Percentiles rank a stretch among this genome's conserved stretches.
phyloP scores from a whole-genome alignment of 495 filamentous ascomycete species.

The Zalerion maritima region DNA sequence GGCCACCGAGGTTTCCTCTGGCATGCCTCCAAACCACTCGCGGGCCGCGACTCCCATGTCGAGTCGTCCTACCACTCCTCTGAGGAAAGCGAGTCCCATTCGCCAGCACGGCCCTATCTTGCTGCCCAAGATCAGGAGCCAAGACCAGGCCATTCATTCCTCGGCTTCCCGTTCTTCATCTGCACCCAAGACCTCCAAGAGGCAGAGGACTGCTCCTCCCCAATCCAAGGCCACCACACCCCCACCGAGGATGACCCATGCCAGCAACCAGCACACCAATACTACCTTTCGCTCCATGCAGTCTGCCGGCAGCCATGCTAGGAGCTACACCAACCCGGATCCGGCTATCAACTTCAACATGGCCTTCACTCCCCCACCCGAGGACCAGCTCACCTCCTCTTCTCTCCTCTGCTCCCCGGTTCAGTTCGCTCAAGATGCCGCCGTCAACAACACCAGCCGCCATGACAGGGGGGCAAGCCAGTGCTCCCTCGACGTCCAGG shows the following conservation, averaged over 20 bases:
- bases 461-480: too few species aligned
- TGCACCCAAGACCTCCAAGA: conserved; percentile 26
- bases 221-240: conserved; percentile 3
- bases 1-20: conserved; percentile 27
- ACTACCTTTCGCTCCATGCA: conserved; percentile 32
- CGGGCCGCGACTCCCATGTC: conserved; percentile 31
- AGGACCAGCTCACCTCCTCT: conserved; percentile 20
- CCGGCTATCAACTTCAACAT: conserved; percentile 39
- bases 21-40: conserved; percentile 36
- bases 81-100: conserved; percentile 49
- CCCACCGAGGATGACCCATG: conserved; percentile 8
- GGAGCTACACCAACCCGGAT: conserved; percentile 55
- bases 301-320: too few species aligned
- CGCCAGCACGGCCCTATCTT: conserved; percentile 67
- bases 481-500: conserved; percentile 53
- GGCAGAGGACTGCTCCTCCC: too few species aligned
- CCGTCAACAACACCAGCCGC: conserved; percentile 40
- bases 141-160: conserved; percentile 56
- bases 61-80: conserved; percentile 69
- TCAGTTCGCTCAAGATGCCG: conserved; percentile 36
- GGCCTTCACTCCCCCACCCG: conserved; percentile 17
- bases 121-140: conserved; percentile 72
- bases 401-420: conserved; percentile 52
- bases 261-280: conserved; percentile 11
- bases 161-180: conserved; percentile 11